Conservation (phyloP, 805 yeast genomes). For the Nakazawaea peltata region DNA sequence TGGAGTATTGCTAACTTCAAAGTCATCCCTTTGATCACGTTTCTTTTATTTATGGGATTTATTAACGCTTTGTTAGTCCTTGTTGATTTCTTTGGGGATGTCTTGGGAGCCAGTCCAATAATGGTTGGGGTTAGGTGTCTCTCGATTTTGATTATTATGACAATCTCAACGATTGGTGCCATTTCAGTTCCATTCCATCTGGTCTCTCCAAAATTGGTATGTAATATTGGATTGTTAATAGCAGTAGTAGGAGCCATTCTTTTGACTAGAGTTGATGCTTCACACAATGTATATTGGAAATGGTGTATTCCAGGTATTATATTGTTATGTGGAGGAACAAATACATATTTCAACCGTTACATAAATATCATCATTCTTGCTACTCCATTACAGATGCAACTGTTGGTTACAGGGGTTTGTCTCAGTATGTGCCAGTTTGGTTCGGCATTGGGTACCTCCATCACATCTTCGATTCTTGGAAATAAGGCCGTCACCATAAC, state of each 20-base stretch:
- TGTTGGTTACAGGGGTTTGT: conserved; percentile 28
- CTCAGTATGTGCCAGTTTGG: conserved; percentile 29
- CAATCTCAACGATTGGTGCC: neutral
- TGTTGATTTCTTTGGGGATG: neutral
- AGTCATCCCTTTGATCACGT: conserved; percentile 12
- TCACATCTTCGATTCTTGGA: conserved; percentile 20
- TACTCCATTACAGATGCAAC: conserved; percentile 30
- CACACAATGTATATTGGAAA: neutral
- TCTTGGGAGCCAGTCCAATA: conserved; percentile 1
- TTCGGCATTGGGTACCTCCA: conserved; percentile 20
- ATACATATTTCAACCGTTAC: conserved; percentile 26
- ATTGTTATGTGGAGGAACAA: conserved; percentile 12
- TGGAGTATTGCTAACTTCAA: conserved; percentile 19
- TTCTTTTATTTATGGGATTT: neutral
- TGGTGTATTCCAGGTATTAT: neutral
- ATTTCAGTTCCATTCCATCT: conserved; percentile 13
- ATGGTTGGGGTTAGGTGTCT: conserved; percentile 8
- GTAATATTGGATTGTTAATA: conserved; percentile 14
- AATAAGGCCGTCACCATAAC: conserved; percentile 3
- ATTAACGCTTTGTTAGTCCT: neutral
- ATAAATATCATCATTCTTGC: conserved; percentile 21
- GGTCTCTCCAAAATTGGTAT: conserved; percentile 13
- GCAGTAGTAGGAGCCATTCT: neutral
- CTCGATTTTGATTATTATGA: neutral
- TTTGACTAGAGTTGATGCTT: neutral